These are phyloP conservation scores for Fusarium proliferatum DNA, from an alignment of 2,329 filamentous ascomycete genomes.

Conservation along the genomic window DNA sequence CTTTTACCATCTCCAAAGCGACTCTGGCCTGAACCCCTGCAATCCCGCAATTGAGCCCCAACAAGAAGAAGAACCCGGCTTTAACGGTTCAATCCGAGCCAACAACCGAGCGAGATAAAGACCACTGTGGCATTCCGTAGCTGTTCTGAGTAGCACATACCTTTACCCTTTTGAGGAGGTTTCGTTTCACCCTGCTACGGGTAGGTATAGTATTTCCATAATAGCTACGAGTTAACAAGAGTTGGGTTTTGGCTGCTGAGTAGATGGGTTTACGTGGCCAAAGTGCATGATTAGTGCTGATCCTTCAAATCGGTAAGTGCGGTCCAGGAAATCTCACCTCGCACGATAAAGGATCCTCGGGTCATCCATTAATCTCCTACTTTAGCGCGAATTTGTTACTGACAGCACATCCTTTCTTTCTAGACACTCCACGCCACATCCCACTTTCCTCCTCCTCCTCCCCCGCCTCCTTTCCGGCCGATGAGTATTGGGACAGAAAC, in stretches of 20 bases:
- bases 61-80: constrained; percentile 14
- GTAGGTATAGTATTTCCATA: not conserved
- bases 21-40: constrained; percentile 11
- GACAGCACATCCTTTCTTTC: constrained; percentile 36
- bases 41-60: constrained; percentile 18
- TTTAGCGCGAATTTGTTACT: constrained; percentile 33
- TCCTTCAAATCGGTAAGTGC: constrained; percentile 19
- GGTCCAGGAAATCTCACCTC: constrained; percentile 3
- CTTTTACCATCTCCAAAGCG: not conserved
- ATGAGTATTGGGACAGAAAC: constrained; percentile 25
- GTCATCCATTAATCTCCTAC: constrained; percentile 23
- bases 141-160: not conserved
- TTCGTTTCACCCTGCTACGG: constrained; percentile 3
- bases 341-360: constrained; percentile 19
- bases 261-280: constrained; percentile 1
- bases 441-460: constrained; percentile 23
- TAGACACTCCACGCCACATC: constrained; percentile 43
- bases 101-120: constrained; percentile 21
- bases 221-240: not conserved
- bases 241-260: not conserved
- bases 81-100: constrained; percentile 9
- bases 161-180: constrained; percentile 1
- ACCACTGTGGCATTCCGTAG: constrained; percentile 30
- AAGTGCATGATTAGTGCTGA: constrained; percentile 19
- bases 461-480: constrained; percentile 46